These are phyloP conservation scores for Capronia coronata DNA, from an alignment of 2,329 filamentous ascomycete species.

Conservation along the genomic window DNA sequence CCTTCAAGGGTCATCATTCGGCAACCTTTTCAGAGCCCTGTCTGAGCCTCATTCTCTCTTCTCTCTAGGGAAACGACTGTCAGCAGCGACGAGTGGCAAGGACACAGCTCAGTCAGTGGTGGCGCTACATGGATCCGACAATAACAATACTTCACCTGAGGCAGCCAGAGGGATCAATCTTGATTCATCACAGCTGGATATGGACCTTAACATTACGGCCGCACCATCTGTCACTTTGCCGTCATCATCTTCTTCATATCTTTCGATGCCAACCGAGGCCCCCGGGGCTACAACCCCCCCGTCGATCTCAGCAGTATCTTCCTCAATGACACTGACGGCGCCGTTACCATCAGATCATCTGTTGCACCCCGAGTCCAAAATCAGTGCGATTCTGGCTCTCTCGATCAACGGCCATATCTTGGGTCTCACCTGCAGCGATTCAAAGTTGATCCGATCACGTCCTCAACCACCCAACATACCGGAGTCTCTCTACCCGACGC, in stretches of 20 bases:
- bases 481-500: conserved; percentile 33
- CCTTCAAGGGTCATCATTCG: background rate
- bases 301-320: background rate
- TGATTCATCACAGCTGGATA: no score
- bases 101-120: background rate
- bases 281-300: no score
- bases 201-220: no score
- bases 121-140: no score
- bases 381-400: conserved; percentile 26
- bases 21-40: no score
- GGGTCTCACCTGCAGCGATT: conserved; percentile 30
- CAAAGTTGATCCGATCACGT: conserved; percentile 28
- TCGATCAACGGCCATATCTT: conserved; percentile 33
- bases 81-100: conserved; percentile 4
- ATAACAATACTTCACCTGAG: no score
- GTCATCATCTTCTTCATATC: no score
- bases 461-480: conserved; percentile 24
- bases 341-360: background rate
- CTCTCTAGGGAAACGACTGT: conserved; percentile 12
- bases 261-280: no score
- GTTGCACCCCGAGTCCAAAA: conserved; percentile 6
- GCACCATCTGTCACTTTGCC: no score
- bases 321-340: background rate
- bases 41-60: no score
- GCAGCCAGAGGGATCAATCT: no score